Evolutionary conservation across 768 basidiomycete genomes (phyloP), one percentile per base, ranked within the genome.

Genomic region (Mycena pura): DNA sequence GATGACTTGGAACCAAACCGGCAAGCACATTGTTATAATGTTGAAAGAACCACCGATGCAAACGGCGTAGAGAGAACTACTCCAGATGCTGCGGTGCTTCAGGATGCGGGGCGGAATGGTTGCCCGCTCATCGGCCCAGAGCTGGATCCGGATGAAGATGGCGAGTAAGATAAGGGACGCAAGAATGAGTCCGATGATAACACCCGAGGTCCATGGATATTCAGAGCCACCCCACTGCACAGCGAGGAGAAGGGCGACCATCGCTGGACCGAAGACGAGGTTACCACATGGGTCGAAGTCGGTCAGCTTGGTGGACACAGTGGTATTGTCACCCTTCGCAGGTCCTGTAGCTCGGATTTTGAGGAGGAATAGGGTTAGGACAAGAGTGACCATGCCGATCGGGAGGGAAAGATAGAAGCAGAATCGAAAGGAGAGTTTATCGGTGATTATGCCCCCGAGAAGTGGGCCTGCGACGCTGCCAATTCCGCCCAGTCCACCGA

Each of bases 141-240:
- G 45, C 40, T 62, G 60, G 19, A 62, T 62, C 29, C 25, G 21
- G 15, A 62, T 62, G 60, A 62, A 62, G 15, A 56, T 13, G 15
- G 19, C 27, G 25, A 56, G 41, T n/a, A 62, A 5, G 69, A 71
- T n/a, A n/a, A 46, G 74, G n/a, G n/a, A n/a, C n/a, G n/a, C n/a
- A n/a, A n/a, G n/a, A n/a, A n/a, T n/a, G n/a, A n/a, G n/a, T n/a
- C n/a, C n/a, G n/a, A n/a, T n/a, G n/a, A n/a, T n/a, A n/a, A n/a
- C n/a, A n/a, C n/a, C n/a, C n/a, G n/a, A 73, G 46, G 62, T 65
- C 82, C 82, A 83, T 1, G 76, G 68, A 61, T 77, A 76, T 10
- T 68, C 64, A 63, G 77, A 75, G 1, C 81, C 81, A n/a, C 80
- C 81, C 77, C 78, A 79, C 48, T 79, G 76, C 1, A 82, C 67